Conservation (phyloP, 495 filamentous ascomycete species). For the Paragyromitra xinjiangensis region DNA sequence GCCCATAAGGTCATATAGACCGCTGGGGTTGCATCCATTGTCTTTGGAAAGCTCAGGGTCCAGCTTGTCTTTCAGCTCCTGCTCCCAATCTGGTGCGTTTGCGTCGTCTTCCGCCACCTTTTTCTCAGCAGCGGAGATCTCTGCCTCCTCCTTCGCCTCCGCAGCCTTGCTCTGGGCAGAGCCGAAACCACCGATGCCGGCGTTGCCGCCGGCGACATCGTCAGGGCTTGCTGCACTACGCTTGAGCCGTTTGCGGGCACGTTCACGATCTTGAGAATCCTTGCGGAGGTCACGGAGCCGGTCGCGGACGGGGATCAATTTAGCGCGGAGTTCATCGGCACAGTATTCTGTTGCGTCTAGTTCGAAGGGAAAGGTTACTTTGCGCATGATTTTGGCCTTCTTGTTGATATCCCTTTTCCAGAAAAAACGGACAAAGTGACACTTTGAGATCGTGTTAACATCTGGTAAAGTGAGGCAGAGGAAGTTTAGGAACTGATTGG, state of each 20-base stretch:
- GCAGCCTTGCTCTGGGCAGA: conserved; percentile 50
- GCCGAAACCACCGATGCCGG: conserved; percentile 53
- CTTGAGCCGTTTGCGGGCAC: conserved; percentile 87
- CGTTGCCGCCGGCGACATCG: conserved; percentile 56
- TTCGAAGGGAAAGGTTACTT: conserved; percentile 93
- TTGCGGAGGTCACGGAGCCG: conserved; percentile 95
- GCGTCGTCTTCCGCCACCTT: conserved; percentile 64
- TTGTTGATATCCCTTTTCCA: conserved; percentile 94
- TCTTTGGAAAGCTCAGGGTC: conserved; percentile 75
- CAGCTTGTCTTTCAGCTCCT: conserved; percentile 60
- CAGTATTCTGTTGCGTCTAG: conserved; percentile 95
- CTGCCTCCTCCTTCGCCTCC: conserved; percentile 58
- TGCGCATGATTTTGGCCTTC: conserved; percentile 99
- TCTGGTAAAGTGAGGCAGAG: background rate
- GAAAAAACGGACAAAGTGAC: conserved; percentile 95
- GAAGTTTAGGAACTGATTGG: background rate
- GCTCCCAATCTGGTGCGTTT: conserved; percentile 64
- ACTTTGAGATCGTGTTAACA: conserved; percentile 48
- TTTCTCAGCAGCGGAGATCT: conserved; percentile 61
- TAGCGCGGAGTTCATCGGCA: conserved; percentile 82
- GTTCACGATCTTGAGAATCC: conserved; percentile 88
- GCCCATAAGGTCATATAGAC: conserved; percentile 91
- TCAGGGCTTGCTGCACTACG: conserved; percentile 64
- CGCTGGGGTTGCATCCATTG: conserved; percentile 85
- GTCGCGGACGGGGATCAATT: conserved; percentile 88